Evolutionary conservation across 2,329 filamentous ascomycete genomes (phyloP).

Genomic region (Didymella pomorum): DNA sequence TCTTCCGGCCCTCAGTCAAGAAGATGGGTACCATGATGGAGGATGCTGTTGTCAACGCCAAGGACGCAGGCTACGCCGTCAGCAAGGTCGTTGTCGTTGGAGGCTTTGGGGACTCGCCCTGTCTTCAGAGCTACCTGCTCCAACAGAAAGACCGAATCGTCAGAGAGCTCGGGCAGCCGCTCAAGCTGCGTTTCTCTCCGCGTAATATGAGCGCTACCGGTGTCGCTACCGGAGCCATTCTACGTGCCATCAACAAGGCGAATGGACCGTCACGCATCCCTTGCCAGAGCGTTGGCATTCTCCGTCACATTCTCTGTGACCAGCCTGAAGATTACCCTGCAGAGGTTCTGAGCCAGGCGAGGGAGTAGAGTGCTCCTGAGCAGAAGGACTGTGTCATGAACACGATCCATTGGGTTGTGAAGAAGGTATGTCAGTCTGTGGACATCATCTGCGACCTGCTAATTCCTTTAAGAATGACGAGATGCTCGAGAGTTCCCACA

Average conservation of each 20-base stretch:
- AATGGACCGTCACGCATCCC: constrained; percentile 21
- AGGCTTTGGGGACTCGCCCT: constrained; percentile 26
- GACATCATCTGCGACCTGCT: neutral
- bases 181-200: constrained; percentile 3
- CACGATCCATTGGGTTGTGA: constrained; percentile 28
- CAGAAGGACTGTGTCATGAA: constrained; percentile 4
- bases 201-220: constrained; percentile 20
- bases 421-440: constrained; percentile 13
- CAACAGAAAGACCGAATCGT: neutral
- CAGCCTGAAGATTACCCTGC: neutral
- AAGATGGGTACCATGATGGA: constrained; percentile 18
- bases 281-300: constrained; percentile 22
- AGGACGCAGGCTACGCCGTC: neutral
- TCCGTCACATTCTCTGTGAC: constrained; percentile 16
- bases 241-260: constrained; percentile 25
- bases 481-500: constrained; percentile 7
- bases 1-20: constrained; percentile 16
- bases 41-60: constrained; percentile 14
- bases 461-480: neutral
- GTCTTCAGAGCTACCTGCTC: constrained; percentile 13
- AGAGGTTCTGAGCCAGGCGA: constrained; percentile 10
- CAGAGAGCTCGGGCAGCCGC: neutral
- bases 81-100: constrained; percentile 25
- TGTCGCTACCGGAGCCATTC: constrained; percentile 26
- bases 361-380: neutral